Evolutionary conservation across 2,329 filamentous ascomycete species (phyloP), one percentile per base, ranked within the genome.

Genomic region (Alternaria gansuensis): DNA sequence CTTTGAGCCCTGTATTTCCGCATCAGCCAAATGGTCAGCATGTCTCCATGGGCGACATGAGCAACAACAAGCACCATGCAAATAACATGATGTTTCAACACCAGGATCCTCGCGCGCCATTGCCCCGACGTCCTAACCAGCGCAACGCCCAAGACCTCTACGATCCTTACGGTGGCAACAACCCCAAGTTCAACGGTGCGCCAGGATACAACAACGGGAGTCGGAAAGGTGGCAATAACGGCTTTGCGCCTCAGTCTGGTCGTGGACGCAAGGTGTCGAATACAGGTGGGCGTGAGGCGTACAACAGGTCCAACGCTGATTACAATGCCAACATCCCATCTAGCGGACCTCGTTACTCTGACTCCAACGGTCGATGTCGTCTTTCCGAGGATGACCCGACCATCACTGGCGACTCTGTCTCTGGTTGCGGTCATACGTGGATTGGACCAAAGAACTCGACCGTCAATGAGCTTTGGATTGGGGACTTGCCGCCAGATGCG

Each of bases 391-490:
- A 66, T 9, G 68, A 75, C 51, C 56, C 49, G 4, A 52, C 26
- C 1, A 65, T 72, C 9, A 67, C 57, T 31, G 51, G 64, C 8
- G 68, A 77, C 36, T 31, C 31, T 9, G 44, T 62, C 8, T 50
- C 41, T 49, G 73, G 73, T 5, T 77, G 75, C 28, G 44, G 61
- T 41, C 48, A 69, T 17, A 51, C 59, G 5, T 76, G 69, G 67
- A 77, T 77, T 37, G 75, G 72, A 3, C 70, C 70, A 5, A 57
- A 66, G 5, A 75, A 75, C 41, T 37, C 63, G 13, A 63, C 48
- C 9, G 73, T 77, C 14, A 69, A 46, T 5, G 64, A 70, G 29
- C 66, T 77, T 6, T 72, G 65, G 49, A 60, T 77, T 11, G 60
- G 58, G 23, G 65, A 69, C 17, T 29, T 77, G 8, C 70, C 69